phyloP scores from a whole-genome alignment of 202 grass and related monocot species.

The Schoenoplectus tabernaemontani region DNA sequence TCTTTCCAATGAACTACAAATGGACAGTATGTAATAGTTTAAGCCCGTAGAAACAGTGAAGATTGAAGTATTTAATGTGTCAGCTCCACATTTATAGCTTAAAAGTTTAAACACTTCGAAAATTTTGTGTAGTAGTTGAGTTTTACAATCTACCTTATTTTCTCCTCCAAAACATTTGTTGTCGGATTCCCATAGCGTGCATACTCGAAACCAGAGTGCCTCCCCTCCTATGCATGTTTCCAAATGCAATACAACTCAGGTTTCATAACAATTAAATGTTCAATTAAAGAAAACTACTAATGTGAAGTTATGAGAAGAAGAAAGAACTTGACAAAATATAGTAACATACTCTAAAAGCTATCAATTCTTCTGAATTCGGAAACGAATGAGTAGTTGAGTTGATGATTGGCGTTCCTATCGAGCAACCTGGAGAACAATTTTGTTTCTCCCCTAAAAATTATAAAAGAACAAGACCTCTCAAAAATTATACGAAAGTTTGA shows the following conservation, averaged over 20 bases:
- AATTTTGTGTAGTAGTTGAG: no score
- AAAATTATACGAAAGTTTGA: background rate
- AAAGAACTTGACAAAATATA: background rate
- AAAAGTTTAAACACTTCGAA: no score
- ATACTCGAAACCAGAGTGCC: constrained; percentile 47
- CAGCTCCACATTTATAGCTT: no score
- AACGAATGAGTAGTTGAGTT: constrained; percentile 60
- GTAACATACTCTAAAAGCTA: constrained; percentile 39
- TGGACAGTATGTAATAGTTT: background rate
- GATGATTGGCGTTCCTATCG: constrained; percentile 42
- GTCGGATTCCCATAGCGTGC: constrained; percentile 57
- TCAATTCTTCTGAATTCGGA: constrained; percentile 39
- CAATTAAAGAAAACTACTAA: background rate
- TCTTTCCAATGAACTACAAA: constrained; percentile 42
- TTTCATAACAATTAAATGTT: no score
- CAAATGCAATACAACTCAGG: no score
- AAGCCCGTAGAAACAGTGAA: background rate
- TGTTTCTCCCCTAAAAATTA: constrained; percentile 8
- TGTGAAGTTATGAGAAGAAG: background rate
- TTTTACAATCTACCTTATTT: constrained; percentile 30
- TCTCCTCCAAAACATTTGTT: constrained; percentile 41
- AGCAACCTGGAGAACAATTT: constrained; percentile 4
- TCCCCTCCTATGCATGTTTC: constrained; percentile 30
- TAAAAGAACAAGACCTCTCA: background rate
- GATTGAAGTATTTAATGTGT: no score